Evolutionary conservation across 2,329 filamentous ascomycete species (phyloP), one percentile per base, ranked within the genome.

Genomic region (Pyrenophora graminea): DNA sequence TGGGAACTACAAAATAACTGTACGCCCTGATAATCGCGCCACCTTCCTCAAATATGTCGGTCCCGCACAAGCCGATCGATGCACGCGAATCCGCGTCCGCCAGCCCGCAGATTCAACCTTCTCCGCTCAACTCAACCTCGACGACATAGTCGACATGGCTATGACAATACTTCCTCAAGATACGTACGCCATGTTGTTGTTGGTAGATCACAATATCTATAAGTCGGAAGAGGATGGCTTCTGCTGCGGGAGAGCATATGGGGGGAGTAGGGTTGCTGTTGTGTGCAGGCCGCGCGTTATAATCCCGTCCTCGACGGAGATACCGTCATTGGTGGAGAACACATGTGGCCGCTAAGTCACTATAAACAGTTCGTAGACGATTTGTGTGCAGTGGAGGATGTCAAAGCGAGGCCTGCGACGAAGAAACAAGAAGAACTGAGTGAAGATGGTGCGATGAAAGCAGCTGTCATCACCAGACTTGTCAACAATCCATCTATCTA

Each of bases 141-240:
- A 81, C 38, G 85, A 88, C 59, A 71, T 88, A 1, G 74, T 88
- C 0, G 84, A 88, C 56, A 79, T 76, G 0, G 76, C 82, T 0
- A 77, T 84, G 2, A 70, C 69, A 2, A 75, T 82, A 13, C 68
- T 88, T 0, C 85, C 84, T 0, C 43, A 59, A 0, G 81, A 88
- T 59, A 85, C 85, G 0, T 85, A 85, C 51, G 77, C 85, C 0
- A 63, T 87, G 1, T 61, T 85, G 0, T 65, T 89, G 31, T 62
- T 88, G 0, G 71, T 82, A 0, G 73, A 84, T 30, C 80, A 86
- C n/a, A 86, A 89, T 62, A 69, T 88, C 12, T 88, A 85, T 61
- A 85, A 88, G 59, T 79, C 80, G 42, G 82, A 86, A 0, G 82
- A 87, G 0, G 86, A 89, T 52, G 80, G 84, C 17, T 90, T 88